These are phyloP conservation scores for Periconia sp. DNA, from an alignment of 2,329 filamentous ascomycete species.

Conservation along the genomic window DNA sequence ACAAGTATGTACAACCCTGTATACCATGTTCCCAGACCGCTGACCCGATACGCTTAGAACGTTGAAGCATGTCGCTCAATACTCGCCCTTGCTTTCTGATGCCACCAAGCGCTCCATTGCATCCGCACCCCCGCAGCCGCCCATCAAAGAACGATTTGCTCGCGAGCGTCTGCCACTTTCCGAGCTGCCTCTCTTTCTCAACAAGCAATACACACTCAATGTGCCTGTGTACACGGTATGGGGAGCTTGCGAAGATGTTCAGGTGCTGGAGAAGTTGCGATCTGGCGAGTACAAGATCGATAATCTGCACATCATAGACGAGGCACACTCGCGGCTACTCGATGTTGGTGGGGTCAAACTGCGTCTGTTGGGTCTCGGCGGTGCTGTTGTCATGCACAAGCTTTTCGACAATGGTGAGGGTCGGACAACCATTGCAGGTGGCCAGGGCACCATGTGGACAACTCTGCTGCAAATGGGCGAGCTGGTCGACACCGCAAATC, in stretches of 20 bases:
- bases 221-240: constrained; percentile 98
- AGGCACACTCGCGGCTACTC: constrained; percentile 91
- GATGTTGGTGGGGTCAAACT: constrained; percentile 96
- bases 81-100: constrained; percentile 90
- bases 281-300: constrained; percentile 97
- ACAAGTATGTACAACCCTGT: constrained; percentile 71
- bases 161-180: constrained; percentile 85
- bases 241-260: constrained; percentile 98
- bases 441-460: constrained; percentile 99
- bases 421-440: constrained; percentile 94
- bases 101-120: constrained; percentile 68
- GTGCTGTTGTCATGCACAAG: constrained; percentile 99
- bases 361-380: constrained; percentile 86
- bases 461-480: constrained; percentile 98
- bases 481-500: constrained; percentile 94
- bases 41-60: constrained; percentile 61
- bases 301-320: constrained; percentile 97
- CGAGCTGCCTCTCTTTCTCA: constrained; percentile 85
- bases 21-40: constrained; percentile 2
- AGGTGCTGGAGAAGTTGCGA: constrained; percentile 94
- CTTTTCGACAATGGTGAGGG: constrained; percentile 98
- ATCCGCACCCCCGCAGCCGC: constrained; percentile 64
- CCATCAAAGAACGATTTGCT: constrained; percentile 81
- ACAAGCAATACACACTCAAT: constrained; percentile 85
- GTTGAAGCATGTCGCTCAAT: constrained; percentile 96